phyloP scores from a whole-genome alignment of 805 yeast species.

The Sugiyamaella valdiviana region DNA sequence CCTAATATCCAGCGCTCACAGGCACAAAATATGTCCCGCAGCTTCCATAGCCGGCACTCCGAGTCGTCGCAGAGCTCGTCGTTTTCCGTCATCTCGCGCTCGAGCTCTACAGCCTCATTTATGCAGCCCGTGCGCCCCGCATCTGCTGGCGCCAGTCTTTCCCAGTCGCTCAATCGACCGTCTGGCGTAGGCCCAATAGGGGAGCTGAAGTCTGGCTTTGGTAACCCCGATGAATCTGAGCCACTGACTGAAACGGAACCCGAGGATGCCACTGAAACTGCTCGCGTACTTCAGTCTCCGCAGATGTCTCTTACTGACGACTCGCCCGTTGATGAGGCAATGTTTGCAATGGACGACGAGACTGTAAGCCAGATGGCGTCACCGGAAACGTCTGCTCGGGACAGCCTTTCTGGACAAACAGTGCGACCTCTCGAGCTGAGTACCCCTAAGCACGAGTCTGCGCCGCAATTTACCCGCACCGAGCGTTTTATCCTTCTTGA shows the following conservation, averaged over 20 bases:
- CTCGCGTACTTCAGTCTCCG: slow-evolving; percentile 4
- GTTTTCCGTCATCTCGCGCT: background rate
- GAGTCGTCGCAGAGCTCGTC: background rate
- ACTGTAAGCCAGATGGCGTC: slow-evolving; percentile 1
- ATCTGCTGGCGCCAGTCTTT: background rate
- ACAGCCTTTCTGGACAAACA: background rate
- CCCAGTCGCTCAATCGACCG: background rate
- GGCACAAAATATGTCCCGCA: background rate
- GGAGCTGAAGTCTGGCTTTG: background rate
- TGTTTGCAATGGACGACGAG: slow-evolving; percentile 20
- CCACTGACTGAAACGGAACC: background rate
- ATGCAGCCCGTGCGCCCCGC: background rate
- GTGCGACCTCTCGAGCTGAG: background rate
- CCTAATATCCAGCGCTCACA: background rate
- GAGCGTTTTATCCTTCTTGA: slow-evolving; percentile 83
- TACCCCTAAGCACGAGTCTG: background rate
- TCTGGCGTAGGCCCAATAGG: background rate
- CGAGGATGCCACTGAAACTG: background rate
- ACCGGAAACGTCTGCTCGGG: background rate
- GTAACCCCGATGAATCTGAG: background rate
- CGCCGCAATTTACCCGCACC: slow-evolving; percentile 39
- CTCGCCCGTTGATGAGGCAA: slow-evolving; percentile 7
- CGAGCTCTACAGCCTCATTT: slow-evolving; percentile 1
- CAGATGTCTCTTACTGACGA: slow-evolving; percentile 9
- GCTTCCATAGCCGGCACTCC: background rate